Percentiles rank a stretch among this genome's conserved stretches.
Evolutionary conservation across 2,329 filamentous ascomycete species (phyloP).

Genomic region (Calonectria montana): DNA sequence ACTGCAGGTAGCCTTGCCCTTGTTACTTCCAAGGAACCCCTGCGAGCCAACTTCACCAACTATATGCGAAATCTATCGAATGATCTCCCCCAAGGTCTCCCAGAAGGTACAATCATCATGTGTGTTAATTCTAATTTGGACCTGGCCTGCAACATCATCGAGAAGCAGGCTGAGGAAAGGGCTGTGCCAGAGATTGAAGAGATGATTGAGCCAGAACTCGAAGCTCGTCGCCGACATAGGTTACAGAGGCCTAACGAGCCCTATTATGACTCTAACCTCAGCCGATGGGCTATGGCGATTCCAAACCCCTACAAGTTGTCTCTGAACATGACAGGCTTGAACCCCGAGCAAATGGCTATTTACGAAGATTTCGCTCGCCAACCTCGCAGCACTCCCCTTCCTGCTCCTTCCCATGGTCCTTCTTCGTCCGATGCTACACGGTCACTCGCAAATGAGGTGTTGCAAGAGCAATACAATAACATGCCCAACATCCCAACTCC

Average conservation of each 20-base stretch:
- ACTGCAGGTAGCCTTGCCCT: constrained; percentile 93
- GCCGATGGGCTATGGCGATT: constrained; percentile 92
- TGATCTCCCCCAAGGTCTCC: constrained; percentile 82
- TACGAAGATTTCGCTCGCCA: constrained; percentile 97
- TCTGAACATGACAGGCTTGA: constrained; percentile 76
- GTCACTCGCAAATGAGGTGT: constrained; percentile 71
- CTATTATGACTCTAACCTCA: constrained; percentile 85
- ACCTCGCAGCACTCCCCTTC: constrained; percentile 70
- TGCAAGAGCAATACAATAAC: constrained; percentile 70
- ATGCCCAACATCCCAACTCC: constrained; percentile 70
- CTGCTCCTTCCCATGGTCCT: constrained; percentile 66
- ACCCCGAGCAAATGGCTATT: constrained; percentile 91
- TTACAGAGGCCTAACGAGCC: constrained; percentile 82
- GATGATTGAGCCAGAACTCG: constrained; percentile 85
- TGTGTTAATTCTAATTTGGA: constrained; percentile 99
- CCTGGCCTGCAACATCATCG: constrained; percentile 90
- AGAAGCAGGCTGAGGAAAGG: constrained; percentile 94
- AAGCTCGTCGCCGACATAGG: constrained; percentile 81
- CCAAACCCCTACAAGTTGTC: constrained; percentile 92
- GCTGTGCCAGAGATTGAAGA: constrained; percentile 95
- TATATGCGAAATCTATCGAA: constrained; percentile 82
- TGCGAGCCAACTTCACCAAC: constrained; percentile 96
- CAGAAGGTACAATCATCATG: constrained; percentile 96
- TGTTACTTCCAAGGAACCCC: constrained; percentile 97
- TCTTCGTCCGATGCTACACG: constrained; percentile 71